These are phyloP conservation scores for Platanthera zijinensis DNA, from an alignment of 106 monocot species.

Conservation along the genomic window DNA sequence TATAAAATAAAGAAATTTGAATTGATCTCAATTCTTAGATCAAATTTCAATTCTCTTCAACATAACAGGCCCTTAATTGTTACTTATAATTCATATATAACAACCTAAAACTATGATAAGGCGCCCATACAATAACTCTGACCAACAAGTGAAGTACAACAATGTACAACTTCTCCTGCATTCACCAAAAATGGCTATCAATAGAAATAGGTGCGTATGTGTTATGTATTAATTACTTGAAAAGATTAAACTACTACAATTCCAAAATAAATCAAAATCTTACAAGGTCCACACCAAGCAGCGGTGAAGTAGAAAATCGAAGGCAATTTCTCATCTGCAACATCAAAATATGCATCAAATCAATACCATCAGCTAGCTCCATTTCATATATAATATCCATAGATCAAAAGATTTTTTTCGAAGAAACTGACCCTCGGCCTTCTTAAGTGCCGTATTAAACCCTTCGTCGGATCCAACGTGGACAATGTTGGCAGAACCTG, in stretches of 20 bases:
- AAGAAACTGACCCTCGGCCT: constrained; percentile 13
- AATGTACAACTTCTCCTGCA: too few relatives aligned
- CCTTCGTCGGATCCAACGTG: constrained; percentile 16
- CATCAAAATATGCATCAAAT: not conserved
- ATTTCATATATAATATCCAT: not conserved
- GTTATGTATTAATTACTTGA: not conserved
- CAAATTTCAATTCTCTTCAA: too few relatives aligned
- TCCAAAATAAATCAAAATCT: constrained; percentile 6
- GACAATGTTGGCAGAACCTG: constrained; percentile 18
- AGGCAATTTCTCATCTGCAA: constrained; percentile 23
- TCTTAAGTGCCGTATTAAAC: constrained; percentile 14
- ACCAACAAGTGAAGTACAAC: too few relatives aligned
- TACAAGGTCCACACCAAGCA: constrained; percentile 23
- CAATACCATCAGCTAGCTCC: not conserved
- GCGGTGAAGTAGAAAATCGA: constrained; percentile 26
- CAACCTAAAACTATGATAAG: too few relatives aligned
- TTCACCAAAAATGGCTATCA: too few relatives aligned
- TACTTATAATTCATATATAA: too few relatives aligned
- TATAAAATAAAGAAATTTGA: too few relatives aligned
- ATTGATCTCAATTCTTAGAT: too few relatives aligned
- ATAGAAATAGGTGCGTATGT: not conserved
- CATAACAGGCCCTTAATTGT: too few relatives aligned
- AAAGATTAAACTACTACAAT: not conserved
- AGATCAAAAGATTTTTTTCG: not conserved
- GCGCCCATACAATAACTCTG: too few relatives aligned